These are phyloP conservation scores for Russula earlei DNA, from an alignment of 768 basidiomycete genomes.

Conservation along the genomic window DNA sequence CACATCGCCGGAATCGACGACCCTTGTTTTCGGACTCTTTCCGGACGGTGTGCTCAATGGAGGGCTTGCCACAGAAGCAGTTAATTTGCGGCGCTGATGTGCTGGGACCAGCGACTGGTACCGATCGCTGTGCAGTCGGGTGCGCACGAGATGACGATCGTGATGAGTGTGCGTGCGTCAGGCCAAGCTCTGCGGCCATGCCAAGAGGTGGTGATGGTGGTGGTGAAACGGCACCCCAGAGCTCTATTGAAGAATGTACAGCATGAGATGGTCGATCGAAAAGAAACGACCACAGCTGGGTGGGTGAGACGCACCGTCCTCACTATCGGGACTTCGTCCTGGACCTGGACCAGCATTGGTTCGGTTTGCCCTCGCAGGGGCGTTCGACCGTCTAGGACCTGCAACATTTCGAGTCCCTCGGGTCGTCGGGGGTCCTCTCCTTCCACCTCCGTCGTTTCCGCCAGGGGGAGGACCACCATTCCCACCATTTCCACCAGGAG, in stretches of 20 bases:
- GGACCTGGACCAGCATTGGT: not conserved
- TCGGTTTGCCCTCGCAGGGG: conserved; percentile 6
- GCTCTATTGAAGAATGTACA: not conserved
- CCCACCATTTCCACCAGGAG: conserved; percentile 23
- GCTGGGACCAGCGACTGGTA: not conserved
- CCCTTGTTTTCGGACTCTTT: conserved; percentile 71
- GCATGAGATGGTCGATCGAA: not conserved
- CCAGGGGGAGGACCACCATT: conserved; percentile 29
- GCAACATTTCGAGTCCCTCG: conserved; percentile 16
- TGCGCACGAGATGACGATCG: not conserved
- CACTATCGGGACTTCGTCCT: conserved; percentile 2
- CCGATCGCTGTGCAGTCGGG: not conserved
- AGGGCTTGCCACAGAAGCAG: conserved; percentile 52
- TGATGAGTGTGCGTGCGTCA: no score
- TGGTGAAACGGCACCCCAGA: conserved; percentile 12
- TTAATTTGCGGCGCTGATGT: conserved; percentile 15
- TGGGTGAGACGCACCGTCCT: conserved; percentile 11
- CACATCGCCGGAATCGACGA: conserved; percentile 69
- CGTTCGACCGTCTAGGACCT: conserved; percentile 21
- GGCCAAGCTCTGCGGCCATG: not conserved
- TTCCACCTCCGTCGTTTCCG: conserved; percentile 25
- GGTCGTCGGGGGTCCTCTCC: conserved; percentile 18
- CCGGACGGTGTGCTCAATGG: conserved; percentile 41
- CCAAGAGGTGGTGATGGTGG: not conserved
- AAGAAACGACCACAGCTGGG: not conserved